A percentile compares a stretch with the other conserved stretches of the same genome.
These are phyloP conservation scores for Vigna hirtella DNA, from an alignment of 306 rosid species.

Conservation along the genomic window DNA sequence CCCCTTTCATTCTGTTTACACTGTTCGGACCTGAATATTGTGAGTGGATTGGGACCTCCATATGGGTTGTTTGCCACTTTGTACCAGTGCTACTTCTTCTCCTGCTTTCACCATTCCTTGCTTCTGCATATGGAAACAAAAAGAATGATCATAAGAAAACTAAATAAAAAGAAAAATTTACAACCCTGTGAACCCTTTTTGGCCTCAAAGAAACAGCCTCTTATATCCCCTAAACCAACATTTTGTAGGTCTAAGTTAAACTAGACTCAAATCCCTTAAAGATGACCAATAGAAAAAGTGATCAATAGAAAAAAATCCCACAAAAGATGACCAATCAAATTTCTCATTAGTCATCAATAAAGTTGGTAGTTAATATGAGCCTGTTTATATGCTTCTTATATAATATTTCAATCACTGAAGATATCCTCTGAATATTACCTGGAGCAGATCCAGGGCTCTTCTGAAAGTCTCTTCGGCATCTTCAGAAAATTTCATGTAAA, in stretches of 20 bases:
- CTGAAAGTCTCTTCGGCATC: conserved; percentile 84
- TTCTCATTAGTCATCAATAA: too few relatives aligned
- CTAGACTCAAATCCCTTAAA: too few relatives aligned
- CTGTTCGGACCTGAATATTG: conserved; percentile 92
- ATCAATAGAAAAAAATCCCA: too few relatives aligned
- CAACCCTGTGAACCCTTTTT: too few relatives aligned
- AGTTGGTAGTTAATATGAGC: neutral
- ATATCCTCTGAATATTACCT: conserved; percentile 54
- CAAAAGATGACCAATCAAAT: too few relatives aligned
- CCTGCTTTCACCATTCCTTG: conserved; percentile 96
- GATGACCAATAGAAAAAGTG: too few relatives aligned
- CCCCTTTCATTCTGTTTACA: conserved; percentile 42
- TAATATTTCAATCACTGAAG: conserved; percentile 16
- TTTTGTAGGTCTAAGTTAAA: too few relatives aligned
- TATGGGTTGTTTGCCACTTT: conserved; percentile 95
- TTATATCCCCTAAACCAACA: too few relatives aligned
- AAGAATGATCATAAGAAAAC: conserved; percentile 2
- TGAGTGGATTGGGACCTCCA: conserved; percentile 99
- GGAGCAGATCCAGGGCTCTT: conserved; percentile 63
- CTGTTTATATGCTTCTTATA: conserved; percentile 10
- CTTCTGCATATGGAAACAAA: conserved; percentile 58
- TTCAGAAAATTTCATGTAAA: conserved; percentile 82
- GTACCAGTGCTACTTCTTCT: conserved; percentile 95
- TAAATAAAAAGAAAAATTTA: too few relatives aligned
- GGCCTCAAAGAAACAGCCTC: too few relatives aligned